phyloP scores from a whole-genome alignment of 2,329 filamentous ascomycete genomes.

The Xylaria sp. region DNA sequence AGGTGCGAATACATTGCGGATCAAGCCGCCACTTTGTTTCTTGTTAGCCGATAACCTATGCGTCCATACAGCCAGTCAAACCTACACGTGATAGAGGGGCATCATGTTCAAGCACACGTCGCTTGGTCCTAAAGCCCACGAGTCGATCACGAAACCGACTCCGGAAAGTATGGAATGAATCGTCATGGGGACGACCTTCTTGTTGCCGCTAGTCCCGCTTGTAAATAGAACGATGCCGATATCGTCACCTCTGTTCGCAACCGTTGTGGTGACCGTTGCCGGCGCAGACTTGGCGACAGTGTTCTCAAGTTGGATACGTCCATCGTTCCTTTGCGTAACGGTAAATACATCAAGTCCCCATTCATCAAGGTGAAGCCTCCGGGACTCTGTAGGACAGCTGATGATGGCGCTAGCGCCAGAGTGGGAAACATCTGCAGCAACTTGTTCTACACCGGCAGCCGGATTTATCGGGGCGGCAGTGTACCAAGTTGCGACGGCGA shows the following conservation, averaged over 20 bases:
- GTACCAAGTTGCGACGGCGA: slow-evolving; percentile 54
- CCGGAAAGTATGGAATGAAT: slow-evolving; percentile 54
- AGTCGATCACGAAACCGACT: slow-evolving; percentile 55
- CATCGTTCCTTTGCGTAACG: slow-evolving; percentile 41
- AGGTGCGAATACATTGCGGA: slow-evolving; percentile 58
- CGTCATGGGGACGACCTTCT: slow-evolving; percentile 59
- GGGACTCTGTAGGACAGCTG: slow-evolving; percentile 44
- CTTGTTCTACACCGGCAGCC: slow-evolving; percentile 51
- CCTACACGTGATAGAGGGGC: slow-evolving; percentile 60
- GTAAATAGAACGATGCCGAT: slow-evolving; percentile 58
- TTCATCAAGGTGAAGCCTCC: slow-evolving; percentile 42
- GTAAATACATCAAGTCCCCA: slow-evolving; percentile 44
- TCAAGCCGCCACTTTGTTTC: slow-evolving; percentile 50
- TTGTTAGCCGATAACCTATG: slow-evolving; percentile 7
- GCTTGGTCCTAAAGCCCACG: slow-evolving; percentile 50
- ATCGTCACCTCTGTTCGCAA: slow-evolving; percentile 49
- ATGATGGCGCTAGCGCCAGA: slow-evolving; percentile 50
- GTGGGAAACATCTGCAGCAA: slow-evolving; percentile 53
- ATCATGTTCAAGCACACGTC: slow-evolving; percentile 63
- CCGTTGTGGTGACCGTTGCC: neutral
- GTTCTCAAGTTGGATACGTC: slow-evolving; percentile 40
- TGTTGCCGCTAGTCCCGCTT: slow-evolving; percentile 60
- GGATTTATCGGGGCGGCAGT: slow-evolving; percentile 56
- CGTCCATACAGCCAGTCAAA: slow-evolving; percentile 12
- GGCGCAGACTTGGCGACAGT: slow-evolving; percentile 1